Evolutionary conservation across 73 alveolate genomes (phyloP).

Genomic region (Paramecium biaurelia): DNA sequence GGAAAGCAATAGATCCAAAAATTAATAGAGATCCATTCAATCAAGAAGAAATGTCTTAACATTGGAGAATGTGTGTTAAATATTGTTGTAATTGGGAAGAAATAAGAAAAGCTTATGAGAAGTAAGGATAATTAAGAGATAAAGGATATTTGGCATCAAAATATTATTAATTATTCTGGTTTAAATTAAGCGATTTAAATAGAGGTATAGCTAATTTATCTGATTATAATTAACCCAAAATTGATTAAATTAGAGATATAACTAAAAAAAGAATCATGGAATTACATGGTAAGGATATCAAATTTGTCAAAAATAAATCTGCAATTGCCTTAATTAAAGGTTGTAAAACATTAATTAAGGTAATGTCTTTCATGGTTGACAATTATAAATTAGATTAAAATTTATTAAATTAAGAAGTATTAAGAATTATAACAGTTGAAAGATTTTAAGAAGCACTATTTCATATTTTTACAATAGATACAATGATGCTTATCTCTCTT

Average conservation of each 20-base stretch:
- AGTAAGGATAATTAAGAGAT: slow-evolving; percentile 8
- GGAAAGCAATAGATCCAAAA: slow-evolving; percentile 24
- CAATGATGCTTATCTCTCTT: not conserved
- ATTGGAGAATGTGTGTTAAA: slow-evolving; percentile 29
- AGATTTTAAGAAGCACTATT: not conserved
- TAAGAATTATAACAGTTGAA: not conserved
- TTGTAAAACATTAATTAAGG: not conserved
- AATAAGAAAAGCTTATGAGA: not conserved
- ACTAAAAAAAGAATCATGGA: slow-evolving; percentile 38
- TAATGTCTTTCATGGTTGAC: slow-evolving; percentile 11
- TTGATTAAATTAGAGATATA: slow-evolving; percentile 3
- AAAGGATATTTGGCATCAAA: slow-evolving; percentile 1
- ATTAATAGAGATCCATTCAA: slow-evolving; percentile 21
- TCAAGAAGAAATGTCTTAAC: not conserved
- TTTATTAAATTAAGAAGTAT: not conserved
- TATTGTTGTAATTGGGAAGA: slow-evolving; percentile 34
- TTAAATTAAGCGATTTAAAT: not conserved
- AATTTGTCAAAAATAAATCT: not conserved
- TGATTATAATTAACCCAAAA: not conserved
- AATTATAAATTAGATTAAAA: slow-evolving; percentile 15
- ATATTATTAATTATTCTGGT: not conserved
- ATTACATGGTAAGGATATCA: not conserved
- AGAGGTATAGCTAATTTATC: not conserved
- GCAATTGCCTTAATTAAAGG: not conserved
- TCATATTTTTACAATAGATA: not conserved